Percentiles rank a stretch among this genome's conserved stretches.
Conservation (phyloP, 257 asterid genomes). For the Ilex asprella region DNA sequence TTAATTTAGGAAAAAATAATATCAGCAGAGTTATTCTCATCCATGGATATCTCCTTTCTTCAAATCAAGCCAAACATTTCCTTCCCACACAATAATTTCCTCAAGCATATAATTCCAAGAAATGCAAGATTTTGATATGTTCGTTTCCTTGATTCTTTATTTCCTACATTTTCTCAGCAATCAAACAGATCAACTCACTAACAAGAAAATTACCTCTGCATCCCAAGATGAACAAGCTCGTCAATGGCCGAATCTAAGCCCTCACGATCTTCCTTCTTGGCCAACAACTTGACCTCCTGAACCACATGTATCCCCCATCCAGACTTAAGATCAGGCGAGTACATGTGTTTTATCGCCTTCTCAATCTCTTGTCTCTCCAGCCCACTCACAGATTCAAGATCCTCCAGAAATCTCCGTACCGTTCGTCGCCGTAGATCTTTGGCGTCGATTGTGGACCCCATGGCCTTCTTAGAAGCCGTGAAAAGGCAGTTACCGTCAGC, state of each 20-base stretch:
- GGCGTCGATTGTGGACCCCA: slow-evolving; percentile 36
- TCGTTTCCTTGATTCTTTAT: too few species aligned
- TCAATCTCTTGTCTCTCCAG: slow-evolving; percentile 43
- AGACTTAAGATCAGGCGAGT: slow-evolving; percentile 78
- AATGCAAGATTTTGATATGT: too few species aligned
- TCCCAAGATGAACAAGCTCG: slow-evolving; percentile 70
- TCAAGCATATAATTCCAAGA: too few species aligned
- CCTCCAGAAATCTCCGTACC: slow-evolving; percentile 64
- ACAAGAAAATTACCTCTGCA: slow-evolving; percentile 52
- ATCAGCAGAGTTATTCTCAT: too few species aligned
- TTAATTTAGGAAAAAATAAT: too few species aligned
- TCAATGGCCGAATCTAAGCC: slow-evolving; percentile 59
- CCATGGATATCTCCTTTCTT: too few species aligned
- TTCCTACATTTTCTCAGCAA: too few species aligned
- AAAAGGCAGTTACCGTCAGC: slow-evolving; percentile 83
- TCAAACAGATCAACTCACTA: too few species aligned
- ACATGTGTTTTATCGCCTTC: slow-evolving; percentile 69
- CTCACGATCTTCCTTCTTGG: slow-evolving; percentile 58
- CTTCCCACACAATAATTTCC: too few species aligned
- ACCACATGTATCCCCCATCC: slow-evolving; percentile 95
- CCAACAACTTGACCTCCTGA: slow-evolving; percentile 80
- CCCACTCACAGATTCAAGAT: slow-evolving; percentile 60
- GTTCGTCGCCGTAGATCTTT: slow-evolving; percentile 65
- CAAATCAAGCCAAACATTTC: too few species aligned
- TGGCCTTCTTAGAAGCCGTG: slow-evolving; percentile 66